Evolutionary conservation across 139 green algal genomes (phyloP).

Genomic region (Nannochloris sp.): DNA sequence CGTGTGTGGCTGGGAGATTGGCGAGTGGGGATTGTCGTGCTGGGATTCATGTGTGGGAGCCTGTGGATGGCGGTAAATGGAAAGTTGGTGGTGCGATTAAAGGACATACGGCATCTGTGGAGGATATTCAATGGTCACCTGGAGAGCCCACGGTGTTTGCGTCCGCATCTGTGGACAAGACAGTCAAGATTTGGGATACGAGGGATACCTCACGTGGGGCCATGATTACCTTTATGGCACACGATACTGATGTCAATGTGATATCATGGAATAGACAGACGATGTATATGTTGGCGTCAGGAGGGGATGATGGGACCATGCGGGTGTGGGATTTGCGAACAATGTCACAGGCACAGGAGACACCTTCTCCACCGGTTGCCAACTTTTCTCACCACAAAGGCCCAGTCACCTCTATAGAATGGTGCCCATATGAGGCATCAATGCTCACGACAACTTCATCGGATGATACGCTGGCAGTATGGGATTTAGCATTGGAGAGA

Average conservation of each 20-base stretch:
- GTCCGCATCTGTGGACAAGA: conserved; percentile 68
- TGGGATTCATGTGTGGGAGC: conserved; percentile 85
- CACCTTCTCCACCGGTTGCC: conserved; percentile 37
- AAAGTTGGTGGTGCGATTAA: conserved; percentile 39
- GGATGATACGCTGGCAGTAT: conserved; percentile 77
- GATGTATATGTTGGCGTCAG: conserved; percentile 88
- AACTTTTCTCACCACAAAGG: conserved; percentile 60
- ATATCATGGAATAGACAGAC: conserved; percentile 87
- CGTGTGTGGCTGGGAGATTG: conserved; percentile 53
- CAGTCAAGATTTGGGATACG: conserved; percentile 81
- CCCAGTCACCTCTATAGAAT: conserved; percentile 88
- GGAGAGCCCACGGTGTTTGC: conserved; percentile 88
- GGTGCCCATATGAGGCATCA: conserved; percentile 85
- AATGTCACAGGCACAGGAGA: conserved; percentile 33
- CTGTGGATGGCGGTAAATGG: conserved; percentile 57
- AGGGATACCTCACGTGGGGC: conserved; percentile 34
- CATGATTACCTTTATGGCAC: conserved; percentile 44
- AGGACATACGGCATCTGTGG: conserved; percentile 60
- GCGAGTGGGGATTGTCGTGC: conserved; percentile 45
- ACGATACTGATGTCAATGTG: conserved; percentile 91
- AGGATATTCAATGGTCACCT: conserved; percentile 95
- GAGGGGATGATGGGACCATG: conserved; percentile 79
- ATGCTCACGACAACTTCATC: conserved; percentile 68
- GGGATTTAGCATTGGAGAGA: conserved; percentile 93
- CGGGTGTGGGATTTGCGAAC: conserved; percentile 90